phyloP scores from a whole-genome alignment of 2,329 filamentous ascomycete species.

The Rhynchosporium graminicola region DNA sequence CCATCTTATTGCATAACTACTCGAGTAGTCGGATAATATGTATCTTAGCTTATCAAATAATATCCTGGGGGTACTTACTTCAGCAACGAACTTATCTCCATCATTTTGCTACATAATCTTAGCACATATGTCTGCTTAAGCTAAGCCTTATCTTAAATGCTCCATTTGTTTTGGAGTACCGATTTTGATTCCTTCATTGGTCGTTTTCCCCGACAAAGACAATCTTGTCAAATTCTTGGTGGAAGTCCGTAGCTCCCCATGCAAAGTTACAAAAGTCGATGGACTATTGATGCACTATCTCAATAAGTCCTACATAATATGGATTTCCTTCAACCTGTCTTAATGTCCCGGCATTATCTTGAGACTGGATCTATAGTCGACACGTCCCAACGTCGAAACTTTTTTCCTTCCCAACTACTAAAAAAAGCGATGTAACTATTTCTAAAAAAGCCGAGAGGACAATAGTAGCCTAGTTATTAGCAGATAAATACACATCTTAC shows the following conservation, averaged over 20 bases:
- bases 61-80: too few relatives aligned
- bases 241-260: neutral
- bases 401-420: too few relatives aligned
- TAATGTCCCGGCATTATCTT: too few relatives aligned
- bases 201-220: neutral
- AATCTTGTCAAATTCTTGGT: neutral
- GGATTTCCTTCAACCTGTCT: too few relatives aligned
- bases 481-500: too few relatives aligned
- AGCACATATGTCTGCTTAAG: neutral
- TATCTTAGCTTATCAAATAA: neutral
- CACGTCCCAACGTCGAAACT: too few relatives aligned
- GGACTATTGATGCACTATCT: neutral
- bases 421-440: too few relatives aligned
- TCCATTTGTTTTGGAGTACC: neutral
- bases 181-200: neutral
- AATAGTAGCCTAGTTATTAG: too few relatives aligned
- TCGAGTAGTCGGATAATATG: neutral
- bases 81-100: neutral
- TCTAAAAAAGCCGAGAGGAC: too few relatives aligned
- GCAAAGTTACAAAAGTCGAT: neutral
- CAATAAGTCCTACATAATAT: neutral
- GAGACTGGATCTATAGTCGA: too few relatives aligned
- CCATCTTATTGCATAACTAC: neutral
- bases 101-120: neutral
- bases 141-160: neutral